These are phyloP conservation scores for Picea engelmannii DNA, from an alignment of 83 land plant species.

Conservation along the genomic window DNA sequence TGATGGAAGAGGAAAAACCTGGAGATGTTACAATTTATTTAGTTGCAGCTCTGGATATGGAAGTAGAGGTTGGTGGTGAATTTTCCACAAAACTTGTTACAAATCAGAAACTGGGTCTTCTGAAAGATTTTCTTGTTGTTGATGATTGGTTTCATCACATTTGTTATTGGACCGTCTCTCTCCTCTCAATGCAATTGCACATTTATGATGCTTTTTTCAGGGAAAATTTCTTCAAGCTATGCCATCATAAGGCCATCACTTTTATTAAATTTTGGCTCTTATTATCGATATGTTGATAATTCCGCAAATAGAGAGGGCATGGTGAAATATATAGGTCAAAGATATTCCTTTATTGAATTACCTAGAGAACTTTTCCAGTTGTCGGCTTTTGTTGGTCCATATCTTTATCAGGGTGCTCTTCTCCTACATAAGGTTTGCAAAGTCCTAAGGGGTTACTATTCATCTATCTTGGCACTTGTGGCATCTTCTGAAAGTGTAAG, in stretches of 20 bases:
- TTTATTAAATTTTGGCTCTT: conserved; percentile 20
- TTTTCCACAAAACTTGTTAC: conserved; percentile 69
- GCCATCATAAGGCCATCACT: conserved; percentile 29
- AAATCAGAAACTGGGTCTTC: conserved; percentile 89
- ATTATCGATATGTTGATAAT: background rate
- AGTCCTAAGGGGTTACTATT: conserved; percentile 78
- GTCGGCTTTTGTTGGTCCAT: conserved; percentile 88
- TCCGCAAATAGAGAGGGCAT: background rate
- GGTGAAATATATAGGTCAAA: background rate
- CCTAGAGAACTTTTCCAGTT: conserved; percentile 87
- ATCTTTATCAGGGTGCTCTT: conserved; percentile 80
- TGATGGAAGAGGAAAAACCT: conserved; percentile 99
- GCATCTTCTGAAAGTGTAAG: conserved; percentile 7
- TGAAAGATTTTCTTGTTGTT: conserved; percentile 86
- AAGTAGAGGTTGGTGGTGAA: conserved; percentile 80
- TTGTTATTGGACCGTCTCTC: too few species aligned
- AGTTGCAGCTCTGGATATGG: conserved; percentile 90
- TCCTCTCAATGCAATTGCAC: too few species aligned
- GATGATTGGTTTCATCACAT: conserved; percentile 99
- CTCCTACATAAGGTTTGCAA: conserved; percentile 95
- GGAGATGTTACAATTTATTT: conserved; percentile 92
- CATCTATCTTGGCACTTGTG: conserved; percentile 45
- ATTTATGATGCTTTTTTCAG: too few species aligned
- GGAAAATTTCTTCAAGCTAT: conserved; percentile 33
- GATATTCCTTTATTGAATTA: conserved; percentile 46